Evolutionary conservation across 257 asterid species (phyloP), one percentile per base, ranked within the genome.

Genomic region (Ocimum tenuiflorum): DNA sequence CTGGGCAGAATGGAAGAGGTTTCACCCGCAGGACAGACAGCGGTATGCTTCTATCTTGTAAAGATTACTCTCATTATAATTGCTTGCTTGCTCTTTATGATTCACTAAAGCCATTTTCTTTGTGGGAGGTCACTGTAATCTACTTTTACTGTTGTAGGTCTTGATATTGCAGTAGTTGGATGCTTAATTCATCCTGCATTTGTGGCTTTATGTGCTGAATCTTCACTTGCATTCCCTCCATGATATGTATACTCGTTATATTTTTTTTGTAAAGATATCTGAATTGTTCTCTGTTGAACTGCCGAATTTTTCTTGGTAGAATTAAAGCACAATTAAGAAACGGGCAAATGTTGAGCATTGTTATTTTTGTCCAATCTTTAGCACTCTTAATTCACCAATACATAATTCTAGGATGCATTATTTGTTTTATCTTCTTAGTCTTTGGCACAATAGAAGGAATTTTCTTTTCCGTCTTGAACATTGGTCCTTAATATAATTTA

Each of bases 1-100:
- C 79, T 48, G 85, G 85, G 77, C 86, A 84, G 77, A 84, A 63
- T 78, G 88, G 81, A 66, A 79, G 94, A 80, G 83, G 84, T 77
- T 77, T 72, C 80, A 70, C 76, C 53, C 78, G 77, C 68, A 80
- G 86, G 78, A 70, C 68, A 64, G 78, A 79, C 39, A 72, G 73
- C 20, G 96, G 96, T 89, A 64, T 70, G 86, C 50, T 52, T 42
- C 48, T 38, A 45, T 29, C 31, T 45, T 9, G 52, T 53, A 50
- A 10, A 11, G 17, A 17, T 39, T 46, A 52, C 60, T 52, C 18
- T 38, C 13, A 33, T 43, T 39, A 3, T 31, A 23, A 53, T 52
- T 39, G 31, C 15, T 48, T 8, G 14, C 35, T 35, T 39, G 8
- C 38, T 46, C 38, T 46, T 13, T 48, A 4, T 60, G 65, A 42